These are phyloP conservation scores for Larix kaempferi DNA, from an alignment of 75 land plant species.

Conservation along the genomic window DNA sequence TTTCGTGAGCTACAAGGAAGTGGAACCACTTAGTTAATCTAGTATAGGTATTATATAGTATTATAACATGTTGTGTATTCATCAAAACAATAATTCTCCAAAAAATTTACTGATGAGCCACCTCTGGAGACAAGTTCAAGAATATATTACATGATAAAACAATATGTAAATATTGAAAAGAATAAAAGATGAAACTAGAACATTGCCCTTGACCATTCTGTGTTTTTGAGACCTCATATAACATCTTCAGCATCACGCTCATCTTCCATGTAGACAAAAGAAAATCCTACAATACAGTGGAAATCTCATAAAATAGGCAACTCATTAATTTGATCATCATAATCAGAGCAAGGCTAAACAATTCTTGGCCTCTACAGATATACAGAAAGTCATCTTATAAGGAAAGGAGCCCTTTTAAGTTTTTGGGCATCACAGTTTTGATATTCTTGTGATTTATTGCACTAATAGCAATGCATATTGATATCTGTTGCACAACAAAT, in stretches of 20 bases:
- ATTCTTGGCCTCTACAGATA: too few relatives aligned
- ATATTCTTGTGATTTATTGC: neutral
- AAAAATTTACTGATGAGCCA: neutral
- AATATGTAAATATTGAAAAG: neutral
- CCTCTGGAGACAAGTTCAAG: neutral
- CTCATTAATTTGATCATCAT: too few relatives aligned
- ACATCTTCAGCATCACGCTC: too few relatives aligned
- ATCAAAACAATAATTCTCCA: neutral
- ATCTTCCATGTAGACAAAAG: too few relatives aligned
- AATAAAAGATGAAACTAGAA: neutral
- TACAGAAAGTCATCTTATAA: too few relatives aligned
- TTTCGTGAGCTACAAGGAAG: conserved; percentile 10
- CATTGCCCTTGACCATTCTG: conserved; percentile 90
- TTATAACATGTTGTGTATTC: conserved; percentile 1
- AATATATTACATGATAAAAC: too few relatives aligned
- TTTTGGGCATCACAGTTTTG: neutral
- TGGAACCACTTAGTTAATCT: conserved; percentile 7
- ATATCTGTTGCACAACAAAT: conserved; percentile 52
- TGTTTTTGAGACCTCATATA: too few relatives aligned
- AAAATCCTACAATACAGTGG: too few relatives aligned
- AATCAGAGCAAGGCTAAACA: too few relatives aligned
- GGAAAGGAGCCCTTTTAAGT: neutral
- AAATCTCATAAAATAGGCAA: too few relatives aligned
- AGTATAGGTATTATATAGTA: neutral
- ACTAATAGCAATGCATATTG: neutral